Conservation (phyloP, 2,329 filamentous ascomycete species). For the Fusarium pseudograminearum region DNA sequence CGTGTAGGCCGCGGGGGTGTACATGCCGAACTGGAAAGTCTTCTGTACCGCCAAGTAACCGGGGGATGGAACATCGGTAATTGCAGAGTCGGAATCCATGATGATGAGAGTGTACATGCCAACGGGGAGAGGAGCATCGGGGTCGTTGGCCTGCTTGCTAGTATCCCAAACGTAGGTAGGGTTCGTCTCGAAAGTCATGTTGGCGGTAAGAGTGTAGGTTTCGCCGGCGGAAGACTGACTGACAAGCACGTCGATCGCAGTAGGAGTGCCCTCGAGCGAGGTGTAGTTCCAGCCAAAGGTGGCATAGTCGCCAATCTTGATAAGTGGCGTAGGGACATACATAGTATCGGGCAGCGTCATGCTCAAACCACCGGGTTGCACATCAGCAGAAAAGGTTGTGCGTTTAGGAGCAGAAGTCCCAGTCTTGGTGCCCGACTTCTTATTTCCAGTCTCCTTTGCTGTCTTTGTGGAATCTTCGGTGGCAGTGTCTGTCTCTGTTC, state of each 20-base stretch:
- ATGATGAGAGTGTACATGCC: constrained; percentile 72
- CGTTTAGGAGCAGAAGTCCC: constrained; percentile 48
- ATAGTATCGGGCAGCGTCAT: constrained; percentile 65
- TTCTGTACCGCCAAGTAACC: constrained; percentile 67
- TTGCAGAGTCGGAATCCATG: constrained; percentile 66
- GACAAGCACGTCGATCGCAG: constrained; percentile 70
- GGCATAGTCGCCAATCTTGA: constrained; percentile 70
- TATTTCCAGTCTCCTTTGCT: constrained; percentile 39
- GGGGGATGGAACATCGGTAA: constrained; percentile 63
- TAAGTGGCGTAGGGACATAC: constrained; percentile 61
- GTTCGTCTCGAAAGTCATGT: constrained; percentile 68
- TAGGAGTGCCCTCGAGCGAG: constrained; percentile 67
- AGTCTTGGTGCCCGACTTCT: constrained; percentile 43
- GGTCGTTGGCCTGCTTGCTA: constrained; percentile 59
- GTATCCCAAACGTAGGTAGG: constrained; percentile 71
- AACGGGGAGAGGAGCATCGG: constrained; percentile 62
- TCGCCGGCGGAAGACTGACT: constrained; percentile 65
- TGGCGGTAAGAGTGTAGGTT: constrained; percentile 72
- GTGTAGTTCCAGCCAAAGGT: constrained; percentile 77
- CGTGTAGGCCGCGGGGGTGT: constrained; percentile 64
- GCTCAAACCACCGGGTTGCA: constrained; percentile 63
- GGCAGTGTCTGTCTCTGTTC: constrained; percentile 27
- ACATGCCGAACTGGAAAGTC: constrained; percentile 69
- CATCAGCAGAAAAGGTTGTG: constrained; percentile 59
- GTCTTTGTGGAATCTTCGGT: constrained; percentile 27